Percentiles rank a stretch among this genome's conserved stretches.
Conservation (phyloP, 352 stramenopile genomes). For the Sclerospora graminicola region DNA sequence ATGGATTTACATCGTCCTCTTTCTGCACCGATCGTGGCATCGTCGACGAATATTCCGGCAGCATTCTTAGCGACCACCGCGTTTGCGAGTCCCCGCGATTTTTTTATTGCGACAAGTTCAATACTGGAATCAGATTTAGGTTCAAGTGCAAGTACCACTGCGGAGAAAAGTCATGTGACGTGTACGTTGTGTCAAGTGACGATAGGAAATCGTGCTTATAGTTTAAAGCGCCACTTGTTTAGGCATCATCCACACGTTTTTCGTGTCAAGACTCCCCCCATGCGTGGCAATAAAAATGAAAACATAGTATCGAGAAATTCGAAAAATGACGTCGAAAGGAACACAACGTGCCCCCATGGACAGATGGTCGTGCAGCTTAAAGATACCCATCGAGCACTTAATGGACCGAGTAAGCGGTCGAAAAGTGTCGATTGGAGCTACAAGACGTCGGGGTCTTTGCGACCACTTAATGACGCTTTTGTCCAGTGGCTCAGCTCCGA, state of each 20-base stretch:
- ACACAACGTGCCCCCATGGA: background rate
- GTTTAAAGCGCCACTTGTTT: conserved; percentile 37
- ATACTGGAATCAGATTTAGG: background rate
- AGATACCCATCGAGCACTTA: conserved; percentile 5
- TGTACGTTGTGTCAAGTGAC: conserved; percentile 38
- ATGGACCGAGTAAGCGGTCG: conserved; percentile 7
- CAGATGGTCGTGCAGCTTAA: conserved; percentile 17
- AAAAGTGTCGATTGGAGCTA: background rate
- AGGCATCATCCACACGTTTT: conserved; percentile 39
- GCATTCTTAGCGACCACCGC: conserved; percentile 31
- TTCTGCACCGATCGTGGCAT: conserved; percentile 1
- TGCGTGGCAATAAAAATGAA: conserved; percentile 3
- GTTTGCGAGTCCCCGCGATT: conserved; percentile 34
- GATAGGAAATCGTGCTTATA: conserved; percentile 37
- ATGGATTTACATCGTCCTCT: background rate
- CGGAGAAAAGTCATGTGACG: conserved; percentile 22
- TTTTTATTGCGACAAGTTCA: conserved; percentile 18
- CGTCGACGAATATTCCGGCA: conserved; percentile 26
- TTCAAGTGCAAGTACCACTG: background rate
- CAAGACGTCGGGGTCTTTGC: background rate
- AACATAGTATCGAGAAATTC: conserved; percentile 7
- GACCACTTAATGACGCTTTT: conserved; percentile 26
- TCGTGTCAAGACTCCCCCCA: conserved; percentile 9
- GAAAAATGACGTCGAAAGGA: conserved; percentile 12
- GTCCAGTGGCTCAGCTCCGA: conserved; percentile 33